Conservation (phyloP, 257 asterid species). For the Gentiana straminea region DNA sequence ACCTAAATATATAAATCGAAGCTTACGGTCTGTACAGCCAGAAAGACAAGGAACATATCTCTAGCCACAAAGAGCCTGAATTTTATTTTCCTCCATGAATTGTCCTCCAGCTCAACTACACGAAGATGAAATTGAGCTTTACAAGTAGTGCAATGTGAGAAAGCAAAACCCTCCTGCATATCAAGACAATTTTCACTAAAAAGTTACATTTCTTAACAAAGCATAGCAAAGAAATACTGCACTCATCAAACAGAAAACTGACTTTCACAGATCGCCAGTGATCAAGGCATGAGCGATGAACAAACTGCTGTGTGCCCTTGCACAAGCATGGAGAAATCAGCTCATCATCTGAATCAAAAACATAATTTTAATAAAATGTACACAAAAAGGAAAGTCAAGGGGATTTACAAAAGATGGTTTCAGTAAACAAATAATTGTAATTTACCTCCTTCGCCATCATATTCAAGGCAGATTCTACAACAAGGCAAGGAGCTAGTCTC, state of each 20-base stretch:
- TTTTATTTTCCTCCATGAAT: slow-evolving; percentile 34
- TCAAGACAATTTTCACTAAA: background rate
- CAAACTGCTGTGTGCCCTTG: slow-evolving; percentile 56
- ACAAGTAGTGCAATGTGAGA: slow-evolving; percentile 54
- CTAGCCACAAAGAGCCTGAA: slow-evolving; percentile 49
- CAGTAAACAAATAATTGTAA: background rate
- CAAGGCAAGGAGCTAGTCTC: slow-evolving; percentile 39
- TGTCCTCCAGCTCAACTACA: slow-evolving; percentile 31
- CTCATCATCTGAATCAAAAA: slow-evolving; percentile 21
- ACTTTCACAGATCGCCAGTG: slow-evolving; percentile 60
- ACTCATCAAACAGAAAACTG: slow-evolving; percentile 1
- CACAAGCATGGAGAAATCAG: slow-evolving; percentile 56
- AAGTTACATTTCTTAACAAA: background rate
- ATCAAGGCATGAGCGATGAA: slow-evolving; percentile 53
- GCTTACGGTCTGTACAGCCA: slow-evolving; percentile 48
- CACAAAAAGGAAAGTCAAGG: too few relatives aligned
- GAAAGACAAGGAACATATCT: slow-evolving; percentile 42
- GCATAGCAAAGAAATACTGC: background rate
- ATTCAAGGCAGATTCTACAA: slow-evolving; percentile 47
- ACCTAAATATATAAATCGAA: background rate
- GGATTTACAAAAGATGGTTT: background rate
- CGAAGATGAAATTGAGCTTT: slow-evolving; percentile 49
- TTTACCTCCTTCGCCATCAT: slow-evolving; percentile 30
- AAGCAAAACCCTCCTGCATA: slow-evolving; percentile 52
- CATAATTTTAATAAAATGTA: too few relatives aligned